Conservation (phyloP, 2,329 filamentous ascomycete species). For the Fusarium austroafricanum region DNA sequence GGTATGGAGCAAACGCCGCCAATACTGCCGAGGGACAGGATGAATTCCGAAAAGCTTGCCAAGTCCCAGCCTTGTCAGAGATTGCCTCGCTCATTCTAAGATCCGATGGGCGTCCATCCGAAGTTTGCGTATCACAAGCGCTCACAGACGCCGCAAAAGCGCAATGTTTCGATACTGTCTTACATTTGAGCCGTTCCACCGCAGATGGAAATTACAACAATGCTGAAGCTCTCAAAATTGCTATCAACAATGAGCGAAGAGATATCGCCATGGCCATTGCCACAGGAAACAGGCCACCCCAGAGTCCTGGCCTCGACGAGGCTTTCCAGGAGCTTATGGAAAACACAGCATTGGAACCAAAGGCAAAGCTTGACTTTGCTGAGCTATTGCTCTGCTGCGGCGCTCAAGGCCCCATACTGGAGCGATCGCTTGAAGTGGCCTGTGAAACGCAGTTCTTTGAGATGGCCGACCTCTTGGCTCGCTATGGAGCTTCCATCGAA, state of each 20-base stretch:
- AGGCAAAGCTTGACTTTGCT: conserved; percentile 63
- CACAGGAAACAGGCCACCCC: conserved; percentile 64
- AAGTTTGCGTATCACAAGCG: conserved; percentile 59
- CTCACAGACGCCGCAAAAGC: conserved; percentile 64
- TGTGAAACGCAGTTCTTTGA: conserved; percentile 63
- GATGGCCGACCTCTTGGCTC: conserved; percentile 65
- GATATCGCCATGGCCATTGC: conserved; percentile 68
- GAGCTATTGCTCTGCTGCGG: conserved; percentile 70
- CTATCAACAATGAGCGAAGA: conserved; percentile 60
- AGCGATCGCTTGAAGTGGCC: conserved; percentile 61
- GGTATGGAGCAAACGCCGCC: conserved; percentile 62
- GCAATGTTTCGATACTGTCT: conserved; percentile 63
- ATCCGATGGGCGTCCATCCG: conserved; percentile 60
- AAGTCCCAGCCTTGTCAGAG: conserved; percentile 57
- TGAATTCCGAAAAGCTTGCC: conserved; percentile 65
- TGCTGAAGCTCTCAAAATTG: conserved; percentile 63
- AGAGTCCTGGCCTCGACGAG: conserved; percentile 59
- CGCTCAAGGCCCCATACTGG: conserved; percentile 63
- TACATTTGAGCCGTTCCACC: conserved; percentile 62
- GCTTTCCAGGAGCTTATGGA: conserved; percentile 62
- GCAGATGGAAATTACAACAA: conserved; percentile 65
- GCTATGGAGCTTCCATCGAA: conserved; percentile 66
- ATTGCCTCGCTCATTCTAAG: conserved; percentile 62
- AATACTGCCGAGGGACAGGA: conserved; percentile 63
- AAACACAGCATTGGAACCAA: conserved; percentile 59